Evolutionary conservation across 2,329 filamentous ascomycete genomes (phyloP).

Genomic region (Microascus cirrosus): DNA sequence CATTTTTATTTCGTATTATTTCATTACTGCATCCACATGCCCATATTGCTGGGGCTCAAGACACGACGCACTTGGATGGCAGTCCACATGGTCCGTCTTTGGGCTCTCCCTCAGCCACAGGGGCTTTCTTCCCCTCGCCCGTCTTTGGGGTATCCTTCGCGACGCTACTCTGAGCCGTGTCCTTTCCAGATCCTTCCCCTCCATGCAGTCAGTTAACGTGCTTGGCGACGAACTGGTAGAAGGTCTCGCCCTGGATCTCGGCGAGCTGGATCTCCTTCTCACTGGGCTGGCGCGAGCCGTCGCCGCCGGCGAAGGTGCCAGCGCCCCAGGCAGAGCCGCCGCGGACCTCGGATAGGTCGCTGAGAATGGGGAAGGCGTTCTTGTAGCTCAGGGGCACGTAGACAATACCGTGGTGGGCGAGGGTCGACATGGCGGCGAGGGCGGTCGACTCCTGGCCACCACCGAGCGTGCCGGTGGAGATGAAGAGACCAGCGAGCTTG

Average conservation of each 20-base stretch:
- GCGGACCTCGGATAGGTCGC: slow-evolving; percentile 67
- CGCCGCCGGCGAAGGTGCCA: slow-evolving; percentile 69
- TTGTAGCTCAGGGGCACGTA: slow-evolving; percentile 94
- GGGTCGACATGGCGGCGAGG: slow-evolving; percentile 69
- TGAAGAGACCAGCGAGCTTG: slow-evolving; percentile 86
- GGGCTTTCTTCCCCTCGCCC: slow-evolving; percentile 11
- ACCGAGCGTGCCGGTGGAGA: slow-evolving; percentile 73
- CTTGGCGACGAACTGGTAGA: slow-evolving; percentile 69
- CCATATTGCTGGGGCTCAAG: slow-evolving; percentile 24
- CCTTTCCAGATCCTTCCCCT: slow-evolving; percentile 16
- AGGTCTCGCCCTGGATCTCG: slow-evolving; percentile 69
- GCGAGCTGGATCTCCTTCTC: slow-evolving; percentile 70
- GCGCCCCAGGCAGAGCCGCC: slow-evolving; percentile 90
- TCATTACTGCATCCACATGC: background rate
- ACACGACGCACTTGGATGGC: slow-evolving; percentile 61
- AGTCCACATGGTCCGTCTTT: slow-evolving; percentile 66
- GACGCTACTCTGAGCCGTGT: slow-evolving; percentile 9
- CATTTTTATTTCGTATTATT: background rate
- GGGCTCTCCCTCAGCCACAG: slow-evolving; percentile 30
- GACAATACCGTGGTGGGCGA: slow-evolving; percentile 88
- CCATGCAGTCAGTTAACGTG: slow-evolving; percentile 69
- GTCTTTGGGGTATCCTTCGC: slow-evolving; percentile 9
- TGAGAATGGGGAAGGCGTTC: slow-evolving; percentile 58
- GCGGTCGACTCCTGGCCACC: slow-evolving; percentile 91
- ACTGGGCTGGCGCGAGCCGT: slow-evolving; percentile 76